A percentile compares a stretch with the other conserved stretches of the same genome.
Evolutionary conservation across 2,329 filamentous ascomycete genomes (phyloP).

Genomic region (Tolypocladium amazonense): DNA sequence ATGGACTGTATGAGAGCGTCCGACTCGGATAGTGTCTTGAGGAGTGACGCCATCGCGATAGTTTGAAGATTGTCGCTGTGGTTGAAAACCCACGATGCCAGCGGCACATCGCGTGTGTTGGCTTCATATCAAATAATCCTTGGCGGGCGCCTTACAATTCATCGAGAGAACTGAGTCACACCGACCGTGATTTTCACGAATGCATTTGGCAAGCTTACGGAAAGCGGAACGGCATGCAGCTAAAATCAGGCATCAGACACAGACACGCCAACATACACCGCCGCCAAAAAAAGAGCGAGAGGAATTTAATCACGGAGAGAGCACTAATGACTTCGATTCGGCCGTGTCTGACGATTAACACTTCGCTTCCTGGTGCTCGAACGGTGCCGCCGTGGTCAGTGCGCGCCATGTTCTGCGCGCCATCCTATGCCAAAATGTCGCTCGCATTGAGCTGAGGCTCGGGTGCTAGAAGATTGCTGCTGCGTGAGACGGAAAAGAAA

Average conservation of each 20-base stretch:
- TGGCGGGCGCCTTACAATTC: background rate
- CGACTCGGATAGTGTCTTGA: background rate
- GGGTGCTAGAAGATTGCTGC: background rate
- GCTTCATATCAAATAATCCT: background rate
- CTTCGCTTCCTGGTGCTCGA: background rate
- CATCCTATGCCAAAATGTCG: background rate
- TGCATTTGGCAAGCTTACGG: background rate
- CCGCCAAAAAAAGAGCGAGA: background rate
- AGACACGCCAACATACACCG: background rate
- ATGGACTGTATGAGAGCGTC: background rate
- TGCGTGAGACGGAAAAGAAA: background rate
- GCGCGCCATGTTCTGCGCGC: too few relatives aligned
- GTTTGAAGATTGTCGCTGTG: background rate
- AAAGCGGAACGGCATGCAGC: background rate
- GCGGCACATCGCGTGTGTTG: background rate
- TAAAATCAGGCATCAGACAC: background rate
- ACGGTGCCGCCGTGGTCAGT: background rate
- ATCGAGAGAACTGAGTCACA: background rate
- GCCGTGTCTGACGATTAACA: background rate
- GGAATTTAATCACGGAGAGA: background rate
- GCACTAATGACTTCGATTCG: background rate
- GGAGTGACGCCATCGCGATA: background rate
- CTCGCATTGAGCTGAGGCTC: background rate
- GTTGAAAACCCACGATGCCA: background rate
- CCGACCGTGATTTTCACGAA: background rate